Percentiles rank a stretch among this genome's conserved stretches.
phyloP scores from a whole-genome alignment of 2,329 filamentous ascomycete species.

The Rhytidhysteron rufulum region DNA sequence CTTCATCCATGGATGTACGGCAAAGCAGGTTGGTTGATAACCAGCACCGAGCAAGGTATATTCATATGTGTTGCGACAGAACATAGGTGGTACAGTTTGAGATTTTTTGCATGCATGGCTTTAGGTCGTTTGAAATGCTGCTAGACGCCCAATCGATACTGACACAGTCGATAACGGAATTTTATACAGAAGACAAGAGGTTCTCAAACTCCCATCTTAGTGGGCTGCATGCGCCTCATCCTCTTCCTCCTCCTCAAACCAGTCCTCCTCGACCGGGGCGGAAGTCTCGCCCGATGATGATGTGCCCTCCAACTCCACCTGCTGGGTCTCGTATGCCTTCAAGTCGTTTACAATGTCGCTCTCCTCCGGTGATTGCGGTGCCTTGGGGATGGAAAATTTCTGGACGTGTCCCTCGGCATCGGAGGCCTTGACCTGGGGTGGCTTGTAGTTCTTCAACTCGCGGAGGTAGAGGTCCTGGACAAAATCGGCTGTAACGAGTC shows the following conservation, averaged over 20 bases:
- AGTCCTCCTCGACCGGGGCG: conserved; percentile 62
- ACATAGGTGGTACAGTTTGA: not conserved
- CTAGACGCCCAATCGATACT: conserved; percentile 28
- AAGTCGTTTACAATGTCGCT: conserved; percentile 85
- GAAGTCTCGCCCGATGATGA: conserved; percentile 57
- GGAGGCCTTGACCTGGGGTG: conserved; percentile 72
- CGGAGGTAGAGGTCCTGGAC: conserved; percentile 97
- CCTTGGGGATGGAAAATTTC: conserved; percentile 74
- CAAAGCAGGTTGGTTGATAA: not conserved
- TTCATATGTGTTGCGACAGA: too few species aligned
- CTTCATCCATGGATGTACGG: not conserved
- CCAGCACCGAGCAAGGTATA: not conserved
- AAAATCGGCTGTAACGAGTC: conserved; percentile 69
- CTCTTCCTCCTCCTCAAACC: conserved; percentile 67
- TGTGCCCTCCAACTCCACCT: conserved; percentile 91
- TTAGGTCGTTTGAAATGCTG: conserved; percentile 1
- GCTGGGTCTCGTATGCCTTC: conserved; percentile 90
- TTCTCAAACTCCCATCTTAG: conserved; percentile 3
- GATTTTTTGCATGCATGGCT: not conserved
- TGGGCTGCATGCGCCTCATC: conserved; percentile 45
- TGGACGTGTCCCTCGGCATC: conserved; percentile 90
- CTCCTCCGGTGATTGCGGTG: conserved; percentile 89
- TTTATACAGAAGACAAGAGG: conserved; percentile 25
- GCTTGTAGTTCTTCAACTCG: conserved; percentile 95
- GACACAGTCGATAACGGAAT: conserved; percentile 29